These are phyloP conservation scores for Bruguiera sexangula DNA, from an alignment of 345 rosid genomes.

Conservation along the genomic window DNA sequence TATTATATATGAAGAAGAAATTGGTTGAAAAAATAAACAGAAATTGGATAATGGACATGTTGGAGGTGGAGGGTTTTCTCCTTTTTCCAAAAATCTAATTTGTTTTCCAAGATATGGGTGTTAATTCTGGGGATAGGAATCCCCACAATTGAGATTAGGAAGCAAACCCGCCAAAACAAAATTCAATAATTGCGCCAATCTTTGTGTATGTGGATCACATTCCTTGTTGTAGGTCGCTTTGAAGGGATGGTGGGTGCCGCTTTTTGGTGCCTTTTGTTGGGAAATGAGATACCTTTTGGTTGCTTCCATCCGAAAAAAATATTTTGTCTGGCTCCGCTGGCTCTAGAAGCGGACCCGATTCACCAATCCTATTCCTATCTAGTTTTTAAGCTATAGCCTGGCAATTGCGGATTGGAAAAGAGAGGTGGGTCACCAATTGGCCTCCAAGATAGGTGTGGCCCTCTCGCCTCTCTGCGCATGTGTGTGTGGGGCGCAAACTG, in stretches of 20 bases:
- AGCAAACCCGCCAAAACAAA: constrained; percentile 20
- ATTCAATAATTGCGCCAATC: constrained; percentile 36
- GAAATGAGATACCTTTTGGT: constrained; percentile 34
- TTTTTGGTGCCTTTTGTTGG: constrained; percentile 23
- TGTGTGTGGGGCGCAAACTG: constrained; percentile 11
- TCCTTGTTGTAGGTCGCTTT: constrained; percentile 28
- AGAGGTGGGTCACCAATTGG: constrained; percentile 22
- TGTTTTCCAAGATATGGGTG: constrained; percentile 7
- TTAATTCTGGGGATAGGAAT: background rate
- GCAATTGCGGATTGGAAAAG: constrained; percentile 19
- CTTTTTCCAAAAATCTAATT: background rate
- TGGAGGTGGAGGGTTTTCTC: constrained; percentile 1
- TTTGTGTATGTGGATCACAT: constrained; percentile 33
- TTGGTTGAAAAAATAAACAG: background rate
- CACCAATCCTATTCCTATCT: constrained; percentile 30
- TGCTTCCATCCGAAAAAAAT: constrained; percentile 25
- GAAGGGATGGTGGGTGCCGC: constrained; percentile 17
- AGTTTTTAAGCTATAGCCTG: constrained; percentile 29
- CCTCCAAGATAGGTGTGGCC: constrained; percentile 14
- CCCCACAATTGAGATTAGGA: constrained; percentile 13
- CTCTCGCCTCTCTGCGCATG: constrained; percentile 1
- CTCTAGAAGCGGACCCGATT: constrained; percentile 22
- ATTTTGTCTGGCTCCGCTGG: constrained; percentile 21
- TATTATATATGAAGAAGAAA: background rate
- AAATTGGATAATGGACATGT: background rate